phyloP scores from a whole-genome alignment of 192 early-diverging fungal species.

The Geranomyces michiganensis region DNA sequence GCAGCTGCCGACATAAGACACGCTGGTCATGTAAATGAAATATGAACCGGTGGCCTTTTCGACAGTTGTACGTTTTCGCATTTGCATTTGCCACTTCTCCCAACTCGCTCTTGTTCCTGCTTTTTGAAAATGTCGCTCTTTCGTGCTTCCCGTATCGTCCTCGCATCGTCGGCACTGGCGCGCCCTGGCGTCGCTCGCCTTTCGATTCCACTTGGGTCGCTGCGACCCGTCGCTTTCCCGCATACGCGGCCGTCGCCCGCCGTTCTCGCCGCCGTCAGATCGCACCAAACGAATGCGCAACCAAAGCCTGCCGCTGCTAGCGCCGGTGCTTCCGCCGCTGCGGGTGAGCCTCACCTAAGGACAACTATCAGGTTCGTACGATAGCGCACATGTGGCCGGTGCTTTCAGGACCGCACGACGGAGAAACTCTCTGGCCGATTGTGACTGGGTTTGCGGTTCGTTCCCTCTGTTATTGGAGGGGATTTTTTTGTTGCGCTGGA shows the following conservation, averaged over 20 bases:
- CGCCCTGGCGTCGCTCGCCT: neutral
- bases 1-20: no score
- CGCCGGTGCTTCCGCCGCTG: neutral
- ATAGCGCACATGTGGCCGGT: no score
- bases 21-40: no score
- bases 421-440: neutral
- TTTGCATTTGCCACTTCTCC: no score
- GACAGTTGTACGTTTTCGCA: no score
- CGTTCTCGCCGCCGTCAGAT: neutral
- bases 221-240: neutral
- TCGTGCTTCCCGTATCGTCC: neutral
- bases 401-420: no score
- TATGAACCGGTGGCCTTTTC: no score
- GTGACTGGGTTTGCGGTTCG: neutral
- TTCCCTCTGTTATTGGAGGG: no score
- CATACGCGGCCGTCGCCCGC: neutral
- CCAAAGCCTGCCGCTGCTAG: neutral
- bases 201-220: neutral
- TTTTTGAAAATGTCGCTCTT: neutral
- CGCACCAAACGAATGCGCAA: neutral
- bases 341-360: neutral
- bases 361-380: conserved; percentile 1
- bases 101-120: no score
- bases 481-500: neutral
- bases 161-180: neutral